A percentile compares a stretch with the other conserved stretches of the same genome.
phyloP scores from a whole-genome alignment of 2,329 filamentous ascomycete genomes.

The Fusarium chaquense region DNA sequence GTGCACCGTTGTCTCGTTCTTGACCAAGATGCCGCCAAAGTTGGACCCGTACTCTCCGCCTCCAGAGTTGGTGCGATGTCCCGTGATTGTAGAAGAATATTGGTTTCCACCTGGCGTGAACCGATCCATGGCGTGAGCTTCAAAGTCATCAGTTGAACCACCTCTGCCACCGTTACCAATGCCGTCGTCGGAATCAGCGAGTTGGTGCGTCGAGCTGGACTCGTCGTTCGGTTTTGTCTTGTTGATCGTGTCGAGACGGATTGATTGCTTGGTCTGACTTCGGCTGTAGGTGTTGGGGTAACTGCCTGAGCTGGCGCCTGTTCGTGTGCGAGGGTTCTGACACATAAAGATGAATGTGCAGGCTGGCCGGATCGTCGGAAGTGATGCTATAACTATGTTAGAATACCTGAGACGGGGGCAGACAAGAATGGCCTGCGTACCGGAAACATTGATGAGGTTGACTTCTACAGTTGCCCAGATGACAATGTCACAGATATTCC shows the following conservation, averaged over 20 bases:
- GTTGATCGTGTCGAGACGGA: conserved; percentile 38
- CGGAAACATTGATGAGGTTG: conserved; percentile 44
- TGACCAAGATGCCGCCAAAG: conserved; percentile 42
- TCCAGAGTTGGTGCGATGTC: background rate
- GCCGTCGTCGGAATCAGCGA: conserved; percentile 30
- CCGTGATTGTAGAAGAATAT: conserved; percentile 33
- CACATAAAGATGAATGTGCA: conserved; percentile 41
- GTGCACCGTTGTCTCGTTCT: conserved; percentile 41
- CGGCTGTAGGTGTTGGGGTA: conserved; percentile 38
- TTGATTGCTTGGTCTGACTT: conserved; percentile 43
- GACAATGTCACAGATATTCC: conserved; percentile 42
- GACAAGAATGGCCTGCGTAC: background rate
- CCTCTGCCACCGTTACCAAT: background rate
- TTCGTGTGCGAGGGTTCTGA: conserved; percentile 20
- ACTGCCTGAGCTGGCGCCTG: conserved; percentile 37
- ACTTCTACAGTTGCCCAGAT: conserved; percentile 47
- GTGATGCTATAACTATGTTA: conserved; percentile 25
- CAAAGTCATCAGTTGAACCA: conserved; percentile 37
- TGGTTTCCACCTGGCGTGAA: conserved; percentile 26
- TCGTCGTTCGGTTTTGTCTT: conserved; percentile 33
- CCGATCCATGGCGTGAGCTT: conserved; percentile 40
- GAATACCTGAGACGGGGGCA: fast-evolving
- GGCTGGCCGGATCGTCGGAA: conserved; percentile 44
- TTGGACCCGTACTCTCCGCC: background rate
- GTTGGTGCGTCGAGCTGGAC: conserved; percentile 37